Base-by-base conservation (phyloP, 169 alveolate species). In the Babesia bovis region DNA sequence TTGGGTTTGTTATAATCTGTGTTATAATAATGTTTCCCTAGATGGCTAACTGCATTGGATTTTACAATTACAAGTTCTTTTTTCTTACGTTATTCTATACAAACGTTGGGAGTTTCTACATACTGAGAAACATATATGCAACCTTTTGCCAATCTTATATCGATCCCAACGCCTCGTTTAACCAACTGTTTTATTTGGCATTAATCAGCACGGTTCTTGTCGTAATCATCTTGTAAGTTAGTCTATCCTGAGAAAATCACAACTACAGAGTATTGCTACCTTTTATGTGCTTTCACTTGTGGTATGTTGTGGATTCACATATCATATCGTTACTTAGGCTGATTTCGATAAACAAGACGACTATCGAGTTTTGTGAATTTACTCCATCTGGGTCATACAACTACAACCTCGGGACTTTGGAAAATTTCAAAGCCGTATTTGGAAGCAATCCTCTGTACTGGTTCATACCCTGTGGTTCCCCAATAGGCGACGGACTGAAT, bases 31-130 rank as follows among this genome's bases (percentile, higher is more conserved):
- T 4, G 15, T 38, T 15, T 53, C 19, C 21, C 21, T 32, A 76
- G 85, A 81, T 76, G 12, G 30, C 87, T 3, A 79, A 79, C 35
- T 68, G 87, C 30, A 79, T 79, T 17, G 87, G 87, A 9, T 79
- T 79, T 41, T 79, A 69, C 30, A 79, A 79, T 55, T 69, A 79
- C 52, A 79, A 79, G 23, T 79, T 55, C 77, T 79, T 79, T 38
- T 69, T 79, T 25, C 47, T 61, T 42, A 79, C 87, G 28, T 68
- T 79, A 32, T 79, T 79, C 7, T 79, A 79, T 35, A 13, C 87
- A 44, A 69, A 79, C 60, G 33, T 47, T 15, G 42, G 61, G 47
- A 50, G 41, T 30, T 42, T 60, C 49, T 79, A 65, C 38, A 68
- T 69, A 35, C 47, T 79, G 1, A 9, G 45, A 28, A 68, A 45